Evolutionary conservation across 176 grass and related monocot genomes (phyloP).

Genomic region (Canna indica): DNA sequence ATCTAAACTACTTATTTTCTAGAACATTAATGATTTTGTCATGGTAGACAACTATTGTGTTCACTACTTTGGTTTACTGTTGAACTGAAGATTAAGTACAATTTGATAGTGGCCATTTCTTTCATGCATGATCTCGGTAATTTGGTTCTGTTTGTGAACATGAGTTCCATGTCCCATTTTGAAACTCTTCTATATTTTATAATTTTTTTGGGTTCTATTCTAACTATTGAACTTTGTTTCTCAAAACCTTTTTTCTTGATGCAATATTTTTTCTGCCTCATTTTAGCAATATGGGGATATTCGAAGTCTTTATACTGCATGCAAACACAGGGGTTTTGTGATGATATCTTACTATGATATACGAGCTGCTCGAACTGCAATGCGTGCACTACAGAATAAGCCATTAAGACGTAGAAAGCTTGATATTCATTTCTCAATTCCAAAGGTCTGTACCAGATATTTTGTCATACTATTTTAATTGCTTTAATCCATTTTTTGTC

Average conservation of each 20-base stretch:
- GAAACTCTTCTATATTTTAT: not conserved
- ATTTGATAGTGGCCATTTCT: not conserved
- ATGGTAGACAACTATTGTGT: not conserved
- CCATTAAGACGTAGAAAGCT: slow-evolving; percentile 40
- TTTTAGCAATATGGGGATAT: slow-evolving; percentile 45
- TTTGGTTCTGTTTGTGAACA: not conserved
- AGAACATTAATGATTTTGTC: not conserved
- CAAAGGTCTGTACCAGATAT: slow-evolving; percentile 29
- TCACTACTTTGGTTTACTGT: not conserved
- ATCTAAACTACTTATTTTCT: not conserved
- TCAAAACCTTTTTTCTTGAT: too few relatives aligned
- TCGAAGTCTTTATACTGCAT: slow-evolving; percentile 44
- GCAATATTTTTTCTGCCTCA: not conserved
- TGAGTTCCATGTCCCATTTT: not conserved
- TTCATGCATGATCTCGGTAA: not conserved
- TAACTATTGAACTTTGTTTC: not conserved
- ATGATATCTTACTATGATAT: slow-evolving; percentile 65
- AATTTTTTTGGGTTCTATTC: not conserved
- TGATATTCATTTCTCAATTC: slow-evolving; percentile 54
- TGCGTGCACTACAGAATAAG: slow-evolving; percentile 38
- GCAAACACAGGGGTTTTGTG: slow-evolving; percentile 41
- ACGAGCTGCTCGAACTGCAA: slow-evolving; percentile 42
- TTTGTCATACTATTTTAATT: not conserved
- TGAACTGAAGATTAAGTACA: not conserved
- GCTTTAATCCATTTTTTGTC: not conserved